Percentiles rank a stretch among this genome's conserved stretches.
These are phyloP conservation scores for Thelonectria blattea DNA, from an alignment of 2,329 filamentous ascomycete genomes.

Conservation along the genomic window DNA sequence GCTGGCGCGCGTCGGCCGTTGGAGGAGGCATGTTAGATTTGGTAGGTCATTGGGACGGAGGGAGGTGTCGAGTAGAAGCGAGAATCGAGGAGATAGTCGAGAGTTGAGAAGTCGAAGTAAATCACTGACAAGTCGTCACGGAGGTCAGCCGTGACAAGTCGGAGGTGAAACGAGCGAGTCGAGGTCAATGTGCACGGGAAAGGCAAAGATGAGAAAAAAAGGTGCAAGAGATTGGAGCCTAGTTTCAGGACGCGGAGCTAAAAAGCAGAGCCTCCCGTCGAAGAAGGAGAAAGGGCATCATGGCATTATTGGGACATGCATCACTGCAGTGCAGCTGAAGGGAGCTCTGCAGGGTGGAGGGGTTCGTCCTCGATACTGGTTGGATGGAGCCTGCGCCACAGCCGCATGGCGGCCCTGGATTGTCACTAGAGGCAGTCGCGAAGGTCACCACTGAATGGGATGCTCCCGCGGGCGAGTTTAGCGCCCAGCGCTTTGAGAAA, in stretches of 20 bases:
- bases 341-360: conserved; percentile 8
- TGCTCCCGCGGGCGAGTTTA: conserved; percentile 4
- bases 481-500: neutral
- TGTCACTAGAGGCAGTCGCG: conserved; percentile 24
- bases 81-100: neutral
- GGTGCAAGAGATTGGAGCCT: conserved; percentile 1
- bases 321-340: conserved; percentile 4
- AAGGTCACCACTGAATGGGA: neutral
- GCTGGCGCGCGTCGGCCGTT: conserved; percentile 48
- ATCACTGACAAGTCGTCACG: neutral
- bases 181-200: neutral
- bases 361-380: conserved; percentile 4
- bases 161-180: neutral
- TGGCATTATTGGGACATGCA: neutral
- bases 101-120: neutral
- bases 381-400: conserved; percentile 35
- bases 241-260: neutral
- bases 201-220: neutral
- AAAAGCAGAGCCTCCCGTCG: neutral
- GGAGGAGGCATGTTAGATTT: conserved; percentile 39
- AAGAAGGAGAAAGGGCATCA: neutral
- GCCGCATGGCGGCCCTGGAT: conserved; percentile 26
- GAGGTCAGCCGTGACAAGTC: neutral
- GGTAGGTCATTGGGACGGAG: conserved; percentile 23
- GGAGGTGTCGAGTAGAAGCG: neutral